Evolutionary conservation across 768 basidiomycete genomes (phyloP).

Genomic region (Phlebiopsis flavidoalba): DNA sequence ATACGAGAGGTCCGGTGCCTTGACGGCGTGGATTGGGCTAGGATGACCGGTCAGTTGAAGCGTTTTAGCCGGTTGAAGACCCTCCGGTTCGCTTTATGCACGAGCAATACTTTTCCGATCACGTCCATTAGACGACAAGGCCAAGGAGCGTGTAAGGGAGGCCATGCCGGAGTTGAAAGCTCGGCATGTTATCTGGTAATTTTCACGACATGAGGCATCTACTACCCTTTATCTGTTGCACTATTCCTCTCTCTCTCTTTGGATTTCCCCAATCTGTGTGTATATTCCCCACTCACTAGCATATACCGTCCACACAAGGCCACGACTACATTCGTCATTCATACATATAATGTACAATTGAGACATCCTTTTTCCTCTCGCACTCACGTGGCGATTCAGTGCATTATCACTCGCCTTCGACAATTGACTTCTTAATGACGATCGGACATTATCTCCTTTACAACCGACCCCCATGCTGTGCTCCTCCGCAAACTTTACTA

Average conservation of each 20-base stretch:
- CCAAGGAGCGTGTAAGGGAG: neutral
- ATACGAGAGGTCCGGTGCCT: constrained; percentile 8
- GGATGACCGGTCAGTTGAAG: neutral
- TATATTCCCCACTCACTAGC: neutral
- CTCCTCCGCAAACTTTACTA: constrained; percentile 7
- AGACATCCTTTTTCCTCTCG: neutral
- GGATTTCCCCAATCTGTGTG: neutral
- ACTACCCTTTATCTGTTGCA: neutral
- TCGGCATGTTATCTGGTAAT: neutral
- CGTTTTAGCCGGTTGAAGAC: neutral
- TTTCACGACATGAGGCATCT: neutral
- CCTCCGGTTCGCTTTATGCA: constrained; percentile 2
- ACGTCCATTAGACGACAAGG: neutral
- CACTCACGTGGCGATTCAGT: no score
- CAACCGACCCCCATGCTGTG: constrained; percentile 15
- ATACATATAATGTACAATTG: neutral
- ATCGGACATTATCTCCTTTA: constrained; percentile 12
- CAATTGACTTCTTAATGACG: neutral
- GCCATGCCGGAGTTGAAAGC: neutral
- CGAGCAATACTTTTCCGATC: constrained; percentile 9
- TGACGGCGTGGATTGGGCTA: constrained; percentile 4
- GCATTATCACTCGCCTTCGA: no score
- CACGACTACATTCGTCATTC: no score
- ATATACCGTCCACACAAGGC: neutral
- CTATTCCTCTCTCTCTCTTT: neutral